Percentiles rank a stretch among this genome's conserved stretches.
Evolutionary conservation across 148 eudicot species (phyloP).

Genomic region (Amaranthus hypochondriacus): DNA sequence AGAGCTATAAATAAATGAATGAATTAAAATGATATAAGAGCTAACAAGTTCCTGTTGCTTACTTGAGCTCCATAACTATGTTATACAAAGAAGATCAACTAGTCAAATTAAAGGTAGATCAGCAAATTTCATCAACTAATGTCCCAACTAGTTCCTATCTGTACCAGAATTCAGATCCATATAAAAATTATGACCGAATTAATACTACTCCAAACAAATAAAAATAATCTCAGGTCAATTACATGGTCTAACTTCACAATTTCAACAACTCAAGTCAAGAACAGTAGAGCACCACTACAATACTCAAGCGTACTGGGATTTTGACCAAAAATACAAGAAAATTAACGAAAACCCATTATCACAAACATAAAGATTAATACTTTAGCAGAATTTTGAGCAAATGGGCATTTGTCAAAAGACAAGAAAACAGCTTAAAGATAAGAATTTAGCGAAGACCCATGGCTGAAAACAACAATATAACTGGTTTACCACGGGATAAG

Average conservation of each 20-base stretch:
- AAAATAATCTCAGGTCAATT: constrained; percentile 17
- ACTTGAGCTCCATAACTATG: constrained; percentile 43
- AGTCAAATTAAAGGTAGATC: constrained; percentile 12
- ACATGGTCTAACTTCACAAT: constrained; percentile 32
- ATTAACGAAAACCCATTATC: constrained; percentile 45
- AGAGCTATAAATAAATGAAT: constrained; percentile 40
- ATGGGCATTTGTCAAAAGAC: constrained; percentile 7
- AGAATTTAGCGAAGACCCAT: constrained; percentile 48
- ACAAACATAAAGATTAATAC: constrained; percentile 1
- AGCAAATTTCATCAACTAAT: constrained; percentile 33
- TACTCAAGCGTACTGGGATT: constrained; percentile 6
- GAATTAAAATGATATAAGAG: constrained; percentile 42
- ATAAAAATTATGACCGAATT: constrained; percentile 3
- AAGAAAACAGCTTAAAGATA: not conserved
- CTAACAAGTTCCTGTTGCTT: constrained; percentile 27
- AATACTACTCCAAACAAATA: constrained; percentile 13
- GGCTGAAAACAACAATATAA: constrained; percentile 4
- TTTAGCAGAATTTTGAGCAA: constrained; percentile 18
- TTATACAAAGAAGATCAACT: constrained; percentile 31
- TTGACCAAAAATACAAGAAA: constrained; percentile 14
- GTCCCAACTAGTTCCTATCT: constrained; percentile 33
- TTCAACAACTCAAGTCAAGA: constrained; percentile 3
- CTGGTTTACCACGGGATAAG: constrained; percentile 17
- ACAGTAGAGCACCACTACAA: not conserved
- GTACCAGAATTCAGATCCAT: constrained; percentile 40